Base-by-base conservation (phyloP, 257 asterid genomes). In the Gentiana straminea region DNA sequence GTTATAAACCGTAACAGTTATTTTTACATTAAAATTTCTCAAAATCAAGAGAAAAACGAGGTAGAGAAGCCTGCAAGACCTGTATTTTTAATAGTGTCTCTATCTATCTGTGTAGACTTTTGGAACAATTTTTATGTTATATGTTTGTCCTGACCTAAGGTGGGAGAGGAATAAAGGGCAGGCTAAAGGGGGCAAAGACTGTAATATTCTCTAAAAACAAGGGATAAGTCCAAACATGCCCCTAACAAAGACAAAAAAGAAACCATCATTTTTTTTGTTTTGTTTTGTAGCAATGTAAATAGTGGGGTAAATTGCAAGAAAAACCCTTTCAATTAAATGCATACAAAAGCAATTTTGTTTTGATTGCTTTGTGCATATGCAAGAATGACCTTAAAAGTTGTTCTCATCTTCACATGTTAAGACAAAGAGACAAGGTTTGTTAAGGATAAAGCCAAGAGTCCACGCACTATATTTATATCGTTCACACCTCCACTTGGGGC, bases 141-240 rank as follows among this genome's bases (percentile, higher is more conserved):
- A 49, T 45, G 63, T 75, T 75, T 79, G 97, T 79, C 95, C 68
- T 68, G 83, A 75, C 79, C 58, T 72, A 56, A 68, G 81, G 66
- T 78, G 94, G 86, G 80, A 64, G 46, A 75, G 77, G 93, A 86
- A 84, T 84, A 87, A 72, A 64, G 50, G 57, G 75, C 63, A 65
- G 80, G 77, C 79, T 58, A 73, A 78, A 71, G 75, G 58, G 61
- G 60, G 49, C 43, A 32, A 33, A 49, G 52, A 52, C 49, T 66
- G 48, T 43, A 76, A 79, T 79, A 81, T 83, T 89, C 89, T 59
- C 55, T 24, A 24, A 69, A 56, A 74, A 51, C 4, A 13, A 54
- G 49, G 67, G 75, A 51, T 69, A 35, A 47, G 15, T 80, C 92
- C 94, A 79, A 83, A 72, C 87, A 79, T 55, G 80, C 77, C 86